These are phyloP conservation scores for Leptographium galeiforme DNA, from an alignment of 2,329 filamentous ascomycete genomes.

Conservation along the genomic window DNA sequence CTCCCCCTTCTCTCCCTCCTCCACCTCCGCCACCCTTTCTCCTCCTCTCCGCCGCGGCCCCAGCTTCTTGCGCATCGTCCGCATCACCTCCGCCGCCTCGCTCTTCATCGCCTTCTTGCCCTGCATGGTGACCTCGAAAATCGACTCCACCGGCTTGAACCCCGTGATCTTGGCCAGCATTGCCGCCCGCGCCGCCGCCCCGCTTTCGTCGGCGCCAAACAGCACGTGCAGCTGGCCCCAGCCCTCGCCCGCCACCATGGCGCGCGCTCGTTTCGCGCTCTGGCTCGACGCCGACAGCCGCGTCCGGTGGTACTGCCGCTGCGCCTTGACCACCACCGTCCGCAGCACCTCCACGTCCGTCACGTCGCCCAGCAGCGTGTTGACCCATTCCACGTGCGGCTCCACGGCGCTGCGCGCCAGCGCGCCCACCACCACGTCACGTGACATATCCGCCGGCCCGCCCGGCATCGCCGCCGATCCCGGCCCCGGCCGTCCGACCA, in stretches of 20 bases:
- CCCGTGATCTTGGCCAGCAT: constrained; percentile 84
- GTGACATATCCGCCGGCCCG: constrained; percentile 38
- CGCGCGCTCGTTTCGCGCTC: constrained; percentile 77
- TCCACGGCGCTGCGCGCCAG: constrained; percentile 63
- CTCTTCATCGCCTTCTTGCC: constrained; percentile 51
- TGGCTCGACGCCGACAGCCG: constrained; percentile 81
- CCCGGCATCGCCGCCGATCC: constrained; percentile 22
- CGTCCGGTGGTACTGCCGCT: constrained; percentile 83
- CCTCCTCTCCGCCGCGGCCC: constrained; percentile 37
- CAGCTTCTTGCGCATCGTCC: constrained; percentile 55
- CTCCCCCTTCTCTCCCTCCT: constrained; percentile 36
- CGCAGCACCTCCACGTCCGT: constrained; percentile 60
- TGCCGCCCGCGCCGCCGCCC: constrained; percentile 42
- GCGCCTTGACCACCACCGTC: constrained; percentile 69
- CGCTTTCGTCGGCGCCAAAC: constrained; percentile 41
- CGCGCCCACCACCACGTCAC: constrained; percentile 73
- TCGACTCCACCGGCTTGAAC: constrained; percentile 81
- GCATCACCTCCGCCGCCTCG: constrained; percentile 65
- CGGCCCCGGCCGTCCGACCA: constrained; percentile 56
- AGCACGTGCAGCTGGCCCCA: constrained; percentile 69
- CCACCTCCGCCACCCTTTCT: constrained; percentile 46
- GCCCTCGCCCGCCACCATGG: constrained; percentile 54
- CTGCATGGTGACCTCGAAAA: constrained; percentile 77
- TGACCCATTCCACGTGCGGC: constrained; percentile 66
- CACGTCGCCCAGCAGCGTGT: constrained; percentile 62